These are phyloP conservation scores for Bipolaris oryzae DNA, from an alignment of 2,329 filamentous ascomycete species.

Conservation along the genomic window DNA sequence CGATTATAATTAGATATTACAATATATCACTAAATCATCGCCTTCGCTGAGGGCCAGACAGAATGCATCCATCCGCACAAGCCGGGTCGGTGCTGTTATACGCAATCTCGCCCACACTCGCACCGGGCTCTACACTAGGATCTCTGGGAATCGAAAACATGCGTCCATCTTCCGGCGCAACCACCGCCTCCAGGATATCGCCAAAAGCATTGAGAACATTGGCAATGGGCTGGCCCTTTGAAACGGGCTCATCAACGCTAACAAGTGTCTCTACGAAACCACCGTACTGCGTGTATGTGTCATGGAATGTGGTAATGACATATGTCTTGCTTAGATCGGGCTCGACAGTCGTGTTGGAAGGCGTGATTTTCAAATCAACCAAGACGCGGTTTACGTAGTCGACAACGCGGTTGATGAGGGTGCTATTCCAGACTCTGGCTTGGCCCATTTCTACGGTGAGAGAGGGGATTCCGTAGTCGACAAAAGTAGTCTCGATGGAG, in stretches of 20 bases:
- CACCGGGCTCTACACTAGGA: conserved; percentile 45
- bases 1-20: not conserved
- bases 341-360: conserved; percentile 38
- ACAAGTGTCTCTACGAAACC: conserved; percentile 41
- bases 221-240: conserved; percentile 46
- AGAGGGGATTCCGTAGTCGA: conserved; percentile 44
- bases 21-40: not conserved
- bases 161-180: conserved; percentile 39
- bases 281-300: conserved; percentile 34
- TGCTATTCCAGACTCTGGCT: conserved; percentile 47
- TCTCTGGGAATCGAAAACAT: conserved; percentile 46
- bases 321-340: conserved; percentile 42
- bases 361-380: conserved; percentile 29
- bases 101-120: conserved; percentile 43
- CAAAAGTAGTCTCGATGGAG: conserved; percentile 49
- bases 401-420: conserved; percentile 45
- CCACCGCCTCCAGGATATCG: conserved; percentile 45
- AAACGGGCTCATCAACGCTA: conserved; percentile 41
- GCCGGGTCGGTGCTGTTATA: conserved; percentile 46
- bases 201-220: conserved; percentile 46
- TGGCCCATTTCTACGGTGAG: conserved; percentile 50
- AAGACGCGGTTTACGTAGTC: conserved; percentile 35
- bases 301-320: conserved; percentile 40
- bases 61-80: conserved; percentile 39
- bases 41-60: conserved; percentile 22